Conservation (phyloP, 176 grass and related monocot genomes). For the Eleusine indica region DNA sequence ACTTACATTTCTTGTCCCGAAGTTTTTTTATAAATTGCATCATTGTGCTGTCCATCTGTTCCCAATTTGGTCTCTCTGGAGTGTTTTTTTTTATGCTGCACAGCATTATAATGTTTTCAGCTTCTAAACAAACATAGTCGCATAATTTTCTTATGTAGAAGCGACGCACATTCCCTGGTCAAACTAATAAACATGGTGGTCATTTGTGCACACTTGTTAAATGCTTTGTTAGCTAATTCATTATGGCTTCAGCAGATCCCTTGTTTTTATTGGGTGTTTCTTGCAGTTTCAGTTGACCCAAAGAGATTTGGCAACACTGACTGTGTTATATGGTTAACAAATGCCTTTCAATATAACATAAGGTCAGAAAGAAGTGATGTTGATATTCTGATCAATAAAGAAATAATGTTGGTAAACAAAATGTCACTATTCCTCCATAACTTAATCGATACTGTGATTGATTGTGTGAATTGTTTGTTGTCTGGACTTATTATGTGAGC, state of each 20-base stretch:
- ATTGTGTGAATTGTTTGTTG: no score
- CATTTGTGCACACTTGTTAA: not conserved
- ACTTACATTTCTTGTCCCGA: conserved; percentile 20
- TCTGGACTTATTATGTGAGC: no score
- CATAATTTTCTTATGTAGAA: conserved; percentile 15
- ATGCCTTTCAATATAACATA: not conserved
- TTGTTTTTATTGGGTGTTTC: not conserved
- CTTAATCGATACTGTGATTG: not conserved
- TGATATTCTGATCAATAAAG: not conserved
- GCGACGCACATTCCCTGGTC: conserved; percentile 1
- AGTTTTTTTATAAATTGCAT: conserved; percentile 19
- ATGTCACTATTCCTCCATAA: not conserved
- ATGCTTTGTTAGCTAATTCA: not conserved
- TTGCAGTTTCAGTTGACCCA: not conserved
- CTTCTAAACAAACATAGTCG: not conserved
- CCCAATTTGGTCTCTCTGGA: not conserved
- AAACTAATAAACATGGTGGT: not conserved
- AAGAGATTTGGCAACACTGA: not conserved
- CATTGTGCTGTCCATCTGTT: conserved; percentile 15
- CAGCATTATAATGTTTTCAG: not conserved
- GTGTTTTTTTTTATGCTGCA: not conserved
- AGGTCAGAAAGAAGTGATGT: not conserved
- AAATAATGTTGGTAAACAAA: conserved; percentile 20
- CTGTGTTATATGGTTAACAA: conserved; percentile 4
- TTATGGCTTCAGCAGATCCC: conserved; percentile 1